Percentiles rank a stretch among this genome's conserved stretches.
These are phyloP conservation scores for Cerioporus squamosus DNA, from an alignment of 1,284 basidiomycete genomes.

Conservation along the genomic window DNA sequence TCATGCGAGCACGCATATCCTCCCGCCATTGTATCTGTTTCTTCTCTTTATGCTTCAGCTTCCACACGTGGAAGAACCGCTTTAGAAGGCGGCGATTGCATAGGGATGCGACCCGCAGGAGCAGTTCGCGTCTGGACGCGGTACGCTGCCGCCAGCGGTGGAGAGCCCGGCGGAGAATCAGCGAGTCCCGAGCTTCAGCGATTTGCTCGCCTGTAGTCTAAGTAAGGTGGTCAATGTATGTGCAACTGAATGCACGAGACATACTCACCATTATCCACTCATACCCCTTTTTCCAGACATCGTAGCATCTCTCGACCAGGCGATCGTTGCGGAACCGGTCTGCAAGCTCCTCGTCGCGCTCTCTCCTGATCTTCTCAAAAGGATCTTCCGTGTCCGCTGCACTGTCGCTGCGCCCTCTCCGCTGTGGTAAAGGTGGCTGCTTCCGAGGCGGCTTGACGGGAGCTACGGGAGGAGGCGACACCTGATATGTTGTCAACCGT, in stretches of 20 bases:
- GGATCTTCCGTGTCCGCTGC: conserved; percentile 70
- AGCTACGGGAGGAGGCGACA: conserved; percentile 10
- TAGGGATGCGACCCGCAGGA: conserved; percentile 43
- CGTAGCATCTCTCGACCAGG: conserved; percentile 69
- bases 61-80: conserved; percentile 52
- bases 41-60: conserved; percentile 49
- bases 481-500: conserved; percentile 11
- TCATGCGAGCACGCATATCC: conserved; percentile 72
- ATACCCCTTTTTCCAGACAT: conserved; percentile 70
- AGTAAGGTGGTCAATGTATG: conserved; percentile 6
- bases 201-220: conserved; percentile 73
- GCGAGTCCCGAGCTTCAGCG: conserved; percentile 56
- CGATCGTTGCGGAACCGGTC: conserved; percentile 65
- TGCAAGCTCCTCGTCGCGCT: conserved; percentile 71
- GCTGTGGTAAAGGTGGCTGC: conserved; percentile 30
- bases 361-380: conserved; percentile 75
- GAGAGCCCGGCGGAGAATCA: conserved; percentile 59
- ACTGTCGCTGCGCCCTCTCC: conserved; percentile 47
- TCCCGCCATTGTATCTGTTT: conserved; percentile 62
- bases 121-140: conserved; percentile 41
- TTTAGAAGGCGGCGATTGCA: conserved; percentile 49
- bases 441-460: conserved; percentile 31
- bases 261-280: conserved; percentile 70
- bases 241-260: conserved; percentile 1
- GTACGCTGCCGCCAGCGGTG: conserved; percentile 58